Evolutionary conservation across 2,329 filamentous ascomycete genomes (phyloP).

Genomic region (Botrytis aclada): DNA sequence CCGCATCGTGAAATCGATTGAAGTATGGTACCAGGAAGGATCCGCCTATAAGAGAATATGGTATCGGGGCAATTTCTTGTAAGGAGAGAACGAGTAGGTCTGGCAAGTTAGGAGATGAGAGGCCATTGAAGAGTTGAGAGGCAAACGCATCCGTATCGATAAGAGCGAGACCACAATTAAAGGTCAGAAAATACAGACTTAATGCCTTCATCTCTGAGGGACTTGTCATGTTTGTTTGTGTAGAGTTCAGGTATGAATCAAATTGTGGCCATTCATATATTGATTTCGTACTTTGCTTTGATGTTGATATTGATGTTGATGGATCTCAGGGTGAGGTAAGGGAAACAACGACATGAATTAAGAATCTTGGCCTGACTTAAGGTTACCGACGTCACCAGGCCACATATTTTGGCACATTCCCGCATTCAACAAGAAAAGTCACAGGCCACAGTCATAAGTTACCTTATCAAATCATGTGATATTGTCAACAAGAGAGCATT

Average conservation of each 20-base stretch:
- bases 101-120: slow-evolving; percentile 55
- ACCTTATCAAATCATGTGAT: not conserved
- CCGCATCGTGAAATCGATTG: slow-evolving; percentile 64
- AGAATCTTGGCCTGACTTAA: not conserved
- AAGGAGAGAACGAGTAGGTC: slow-evolving; percentile 67
- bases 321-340: not conserved
- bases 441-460: not conserved
- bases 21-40: slow-evolving; percentile 77
- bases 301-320: not conserved
- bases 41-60: slow-evolving; percentile 80
- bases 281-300: not conserved
- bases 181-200: slow-evolving; percentile 76
- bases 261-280: not conserved
- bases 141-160: slow-evolving; percentile 71
- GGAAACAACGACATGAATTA: not conserved
- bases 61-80: slow-evolving; percentile 85
- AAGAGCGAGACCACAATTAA: slow-evolving; percentile 76
- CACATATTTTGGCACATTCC: not conserved
- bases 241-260: not conserved
- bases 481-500: not conserved
- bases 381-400: slow-evolving; percentile 4
- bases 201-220: slow-evolving; percentile 39
- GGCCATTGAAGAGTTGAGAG: slow-evolving; percentile 61
- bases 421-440: not conserved
- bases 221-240: not conserved